Base-by-base conservation (phyloP, 2,329 filamentous ascomycete species). In the Clonostachys rhizophaga region DNA sequence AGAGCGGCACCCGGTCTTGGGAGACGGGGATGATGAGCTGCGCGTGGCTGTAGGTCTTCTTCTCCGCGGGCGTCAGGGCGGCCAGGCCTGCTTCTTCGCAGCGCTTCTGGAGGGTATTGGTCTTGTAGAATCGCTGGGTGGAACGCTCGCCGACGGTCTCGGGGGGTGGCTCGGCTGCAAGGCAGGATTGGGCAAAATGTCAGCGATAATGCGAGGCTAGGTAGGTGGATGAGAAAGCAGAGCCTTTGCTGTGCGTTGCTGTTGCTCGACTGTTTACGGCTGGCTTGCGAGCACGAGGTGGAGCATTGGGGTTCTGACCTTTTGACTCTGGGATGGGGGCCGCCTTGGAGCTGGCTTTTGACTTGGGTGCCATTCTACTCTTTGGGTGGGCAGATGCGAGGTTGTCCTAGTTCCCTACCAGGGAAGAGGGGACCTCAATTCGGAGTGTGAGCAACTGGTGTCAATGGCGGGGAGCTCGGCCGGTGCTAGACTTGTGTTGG, bases 81-180 rank as follows among this genome's bases (percentile, higher is more conserved):
- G 68, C 58, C 51, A 76, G 60, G 42, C 73, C 75, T 47, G 64
- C 63, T 51, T 73, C 61, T 50, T 74, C 69, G 53, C 71, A 63
- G 34, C 66, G 62, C 48, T 69, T 63, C 48, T 74, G 67, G 65
- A 72, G 59, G 9, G 77, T 77, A 53, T 77, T 76, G 46, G 74
- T 75, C 49, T 68, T 64, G 64, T 72, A 69, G 66, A 71, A 75
- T 49, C 69, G 70, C 49, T 73, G 65, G 48, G 65, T 62, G 52
- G 70, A 70, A 45, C 70, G 72, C 50, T 79, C 71, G 62, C 66
- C 64, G 55, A 79, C 58, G 14, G 78, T 81, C 52, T 66, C 62
- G 10, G 70, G 66, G 6, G 62, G 50, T 34, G 62, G 56, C 47
- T 68, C 62, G 43, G 43, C 36, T 40, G 36, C 17, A 18, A 18